Base-by-base conservation (phyloP, 148 eudicot species). In the Chenopodium formosanum region DNA sequence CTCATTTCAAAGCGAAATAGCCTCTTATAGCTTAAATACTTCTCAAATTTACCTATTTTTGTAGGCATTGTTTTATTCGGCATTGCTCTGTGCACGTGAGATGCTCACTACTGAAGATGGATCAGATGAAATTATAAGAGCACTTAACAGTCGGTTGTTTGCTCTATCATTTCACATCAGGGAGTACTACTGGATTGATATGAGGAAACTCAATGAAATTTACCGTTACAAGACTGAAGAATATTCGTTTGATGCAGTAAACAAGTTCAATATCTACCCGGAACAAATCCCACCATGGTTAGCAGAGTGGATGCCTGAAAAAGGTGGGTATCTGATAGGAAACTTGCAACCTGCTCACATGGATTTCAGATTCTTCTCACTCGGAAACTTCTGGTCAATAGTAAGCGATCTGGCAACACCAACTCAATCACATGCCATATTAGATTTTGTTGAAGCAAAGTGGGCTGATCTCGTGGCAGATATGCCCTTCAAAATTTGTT, bases 301-400 rank as follows among this genome's bases (percentile, higher is more conserved):
- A 71, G 91, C 90, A 79, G 94, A 90, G 50, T 93, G 97, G 97
- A 90, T 93, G 91, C 97, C 97, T 34, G 81, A 86, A 67, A 87
- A 84, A 86, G 94, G 97, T 66, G 97, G 97, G 74, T 93, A 91
- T 87, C 84, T 93, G 79, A 93, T 93, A 20, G 97, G 97, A 80
- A 93, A 93, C 85, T 84, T 93, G 82, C 94, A 93, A 85, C 97
- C 97, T 69, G 97, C 97, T 53, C 93, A 93, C 83, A 93, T 93
- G 97, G 97, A 91, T 81, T 93, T 93, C 82, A 89, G 97, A 31
- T 93, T 91, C 82, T 93, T 93, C 84, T 87, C 93, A 16, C 90
- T 93, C 0, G 97, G 97, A 60, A 93, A 91, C 48, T 75, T 93
- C 20, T 93, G 97, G 97, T 82, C 91, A n/a, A 89, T 93, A 25